A percentile compares a stretch with the other conserved stretches of the same genome.
phyloP scores from a whole-genome alignment of 805 yeast species.

The Candida bentonensis region DNA sequence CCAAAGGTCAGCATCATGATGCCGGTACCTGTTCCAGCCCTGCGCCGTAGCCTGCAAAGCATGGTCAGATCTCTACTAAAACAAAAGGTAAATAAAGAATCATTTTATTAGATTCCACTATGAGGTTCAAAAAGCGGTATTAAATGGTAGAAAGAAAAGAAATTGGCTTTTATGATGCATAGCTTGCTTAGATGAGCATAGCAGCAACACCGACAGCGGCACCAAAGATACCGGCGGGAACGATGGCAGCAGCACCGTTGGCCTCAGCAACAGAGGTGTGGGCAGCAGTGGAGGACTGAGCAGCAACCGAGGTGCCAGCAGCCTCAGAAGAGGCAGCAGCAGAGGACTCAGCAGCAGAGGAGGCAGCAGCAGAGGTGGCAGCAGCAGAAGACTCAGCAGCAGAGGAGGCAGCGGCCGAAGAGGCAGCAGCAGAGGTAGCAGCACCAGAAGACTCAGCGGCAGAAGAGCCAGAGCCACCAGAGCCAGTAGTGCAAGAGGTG shows the following conservation, averaged over 20 bases:
- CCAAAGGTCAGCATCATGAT: too few species aligned
- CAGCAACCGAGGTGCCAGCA: slow-evolving; percentile 7
- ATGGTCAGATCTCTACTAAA: too few species aligned
- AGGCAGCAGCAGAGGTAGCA: slow-evolving; percentile 7
- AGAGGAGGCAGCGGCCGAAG: slow-evolving; percentile 6
- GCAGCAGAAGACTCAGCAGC: slow-evolving; percentile 7
- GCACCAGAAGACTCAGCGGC: slow-evolving; percentile 8
- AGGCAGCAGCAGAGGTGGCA: slow-evolving; percentile 7
- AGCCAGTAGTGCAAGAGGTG: slow-evolving; percentile 1
- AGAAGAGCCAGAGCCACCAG: slow-evolving; percentile 7
- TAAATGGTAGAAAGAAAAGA: too few species aligned
- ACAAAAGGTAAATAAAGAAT: too few species aligned
- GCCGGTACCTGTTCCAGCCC: too few species aligned
- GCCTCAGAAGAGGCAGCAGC: slow-evolving; percentile 3
- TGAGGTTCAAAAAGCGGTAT: too few species aligned
- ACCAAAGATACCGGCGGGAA: slow-evolving; percentile 12
- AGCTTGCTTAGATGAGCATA: slow-evolving; percentile 11
- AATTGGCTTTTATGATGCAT: too few species aligned
- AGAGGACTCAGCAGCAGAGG: slow-evolving; percentile 7
- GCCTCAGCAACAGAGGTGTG: slow-evolving; percentile 7
- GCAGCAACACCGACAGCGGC: slow-evolving; percentile 14
- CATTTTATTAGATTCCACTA: too few species aligned
- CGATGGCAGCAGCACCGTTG: slow-evolving; percentile 11
- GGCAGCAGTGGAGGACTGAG: slow-evolving; percentile 6
- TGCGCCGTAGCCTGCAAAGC: too few species aligned